A percentile compares a stretch with the other conserved stretches of the same genome.
Conservation (phyloP, 768 basidiomycete genomes). For the Amanita polypyramis region DNA sequence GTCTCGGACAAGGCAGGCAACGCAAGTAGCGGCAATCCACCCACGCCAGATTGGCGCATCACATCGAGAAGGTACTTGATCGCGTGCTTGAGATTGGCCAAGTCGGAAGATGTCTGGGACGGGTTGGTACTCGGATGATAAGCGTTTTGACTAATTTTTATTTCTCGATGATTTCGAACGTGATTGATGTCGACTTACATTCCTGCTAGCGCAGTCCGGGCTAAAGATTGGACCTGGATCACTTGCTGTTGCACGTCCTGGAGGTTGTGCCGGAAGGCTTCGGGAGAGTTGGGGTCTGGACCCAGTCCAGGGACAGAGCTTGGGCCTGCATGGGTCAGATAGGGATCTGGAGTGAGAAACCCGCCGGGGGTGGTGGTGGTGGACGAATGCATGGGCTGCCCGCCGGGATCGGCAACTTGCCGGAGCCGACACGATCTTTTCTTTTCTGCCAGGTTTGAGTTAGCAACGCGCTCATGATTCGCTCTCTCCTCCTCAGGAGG, state of each 20-base stretch:
- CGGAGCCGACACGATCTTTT: too few species aligned
- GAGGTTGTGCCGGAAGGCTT: slow-evolving; percentile 50
- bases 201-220: slow-evolving; percentile 35
- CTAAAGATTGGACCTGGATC: slow-evolving; percentile 34
- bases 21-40: slow-evolving; percentile 45
- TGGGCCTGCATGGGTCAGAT: too few species aligned
- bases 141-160: slow-evolving; percentile 39
- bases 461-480: too few species aligned
- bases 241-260: slow-evolving; percentile 38
- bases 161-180: not conserved
- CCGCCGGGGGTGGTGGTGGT: too few species aligned
- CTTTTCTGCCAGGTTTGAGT: too few species aligned
- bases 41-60: slow-evolving; percentile 52
- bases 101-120: slow-evolving; percentile 44
- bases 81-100: slow-evolving; percentile 40
- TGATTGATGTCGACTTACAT: slow-evolving; percentile 32
- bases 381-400: too few species aligned
- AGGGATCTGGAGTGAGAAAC: too few species aligned
- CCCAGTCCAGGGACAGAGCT: too few species aligned
- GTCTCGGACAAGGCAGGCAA: slow-evolving; percentile 4
- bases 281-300: slow-evolving; percentile 47
- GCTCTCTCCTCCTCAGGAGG: too few species aligned
- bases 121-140: slow-evolving; percentile 48
- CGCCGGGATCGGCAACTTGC: too few species aligned
- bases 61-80: slow-evolving; percentile 34